These are phyloP conservation scores for Globisporangium camurandrum DNA, from an alignment of 352 stramenopile species.

Conservation along the genomic window DNA sequence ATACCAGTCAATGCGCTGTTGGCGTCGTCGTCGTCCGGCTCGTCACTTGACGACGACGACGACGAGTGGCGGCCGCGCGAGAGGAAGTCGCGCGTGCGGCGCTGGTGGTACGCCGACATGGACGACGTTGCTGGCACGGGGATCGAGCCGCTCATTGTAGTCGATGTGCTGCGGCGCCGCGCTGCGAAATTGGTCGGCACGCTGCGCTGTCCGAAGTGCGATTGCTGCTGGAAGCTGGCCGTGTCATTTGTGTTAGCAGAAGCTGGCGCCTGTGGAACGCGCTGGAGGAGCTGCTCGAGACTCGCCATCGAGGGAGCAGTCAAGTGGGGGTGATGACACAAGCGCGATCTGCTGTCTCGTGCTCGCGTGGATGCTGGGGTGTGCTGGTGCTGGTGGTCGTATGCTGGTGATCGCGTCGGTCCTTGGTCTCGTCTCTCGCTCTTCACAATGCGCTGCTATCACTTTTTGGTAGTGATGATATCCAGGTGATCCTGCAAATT, in stretches of 20 bases:
- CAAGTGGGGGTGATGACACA: neutral
- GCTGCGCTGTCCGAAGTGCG: neutral
- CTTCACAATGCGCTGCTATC: conserved; percentile 1
- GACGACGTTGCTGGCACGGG: conserved; percentile 12
- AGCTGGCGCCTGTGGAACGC: neutral
- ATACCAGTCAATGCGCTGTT: neutral
- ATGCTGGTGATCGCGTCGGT: conserved; percentile 1
- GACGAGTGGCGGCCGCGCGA: conserved; percentile 14
- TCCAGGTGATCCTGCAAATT: neutral
- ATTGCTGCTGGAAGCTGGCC: neutral
- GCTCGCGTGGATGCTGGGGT: neutral
- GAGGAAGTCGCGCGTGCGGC: conserved; percentile 10
- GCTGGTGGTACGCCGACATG: conserved; percentile 13
- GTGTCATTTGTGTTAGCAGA: neutral
- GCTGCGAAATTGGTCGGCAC: neutral
- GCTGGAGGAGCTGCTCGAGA: conserved; percentile 14
- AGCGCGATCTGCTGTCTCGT: too few species aligned
- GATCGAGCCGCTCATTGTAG: conserved; percentile 9
- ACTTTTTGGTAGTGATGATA: conserved; percentile 1
- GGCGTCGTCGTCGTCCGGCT: conserved; percentile 9
- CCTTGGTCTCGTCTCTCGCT: conserved; percentile 2
- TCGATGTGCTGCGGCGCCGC: conserved; percentile 3
- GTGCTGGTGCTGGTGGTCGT: neutral
- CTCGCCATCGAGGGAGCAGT: conserved; percentile 6
- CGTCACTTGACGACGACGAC: conserved; percentile 12